Base-by-base conservation (phyloP, 257 asterid species). In the Capsicum baccatum region DNA sequence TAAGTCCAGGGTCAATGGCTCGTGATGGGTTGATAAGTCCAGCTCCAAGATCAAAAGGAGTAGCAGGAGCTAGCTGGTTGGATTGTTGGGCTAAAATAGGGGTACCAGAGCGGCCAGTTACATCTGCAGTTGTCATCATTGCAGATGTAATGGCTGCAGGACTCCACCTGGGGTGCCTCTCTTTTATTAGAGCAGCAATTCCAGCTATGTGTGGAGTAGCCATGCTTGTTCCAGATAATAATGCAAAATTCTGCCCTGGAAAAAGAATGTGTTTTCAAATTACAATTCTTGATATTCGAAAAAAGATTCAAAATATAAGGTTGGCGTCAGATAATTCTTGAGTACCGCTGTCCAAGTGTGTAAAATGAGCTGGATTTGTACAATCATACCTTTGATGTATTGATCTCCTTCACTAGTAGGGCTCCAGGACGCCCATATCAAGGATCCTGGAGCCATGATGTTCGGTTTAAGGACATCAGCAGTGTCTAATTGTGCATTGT, bases 401-500 rank as follows among this genome's bases (percentile, higher is more conserved):
- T 79, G 85, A 85, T 93, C 92, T 81, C 94, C 97, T 82, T 88
- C 91, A 80, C 97, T 92, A 81, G 58, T 84, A 37, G 94, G 94
- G 85, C 89, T 91, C 97, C 96, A 92, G 12, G 96, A 93, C 54
- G 92, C 97, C 97, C 97, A 93, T 82, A 93, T 93, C 8, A 89
- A 90, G 81, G 96, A 90, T 39, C 97, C 97, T 0, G 97, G 97
- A 60, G 96, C 97, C 95, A 93, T 87, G 85, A 93, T 85, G 85
- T 85, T 91, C 35, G 96, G 97, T 86, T 93, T 93, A 48, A 92
- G 92, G 84, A 92, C 95, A 84, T 92, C 97, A 4, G 94, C 94
- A 0, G 90, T 86, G 88, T 91, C 92, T 42, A 91, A 68, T 60
- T 85, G 89, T 9, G 88, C 92, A 79, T 90, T 92, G 82, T 89